Conservation (phyloP, 176 grass and related monocot genomes). For the Cocos nucifera region DNA sequence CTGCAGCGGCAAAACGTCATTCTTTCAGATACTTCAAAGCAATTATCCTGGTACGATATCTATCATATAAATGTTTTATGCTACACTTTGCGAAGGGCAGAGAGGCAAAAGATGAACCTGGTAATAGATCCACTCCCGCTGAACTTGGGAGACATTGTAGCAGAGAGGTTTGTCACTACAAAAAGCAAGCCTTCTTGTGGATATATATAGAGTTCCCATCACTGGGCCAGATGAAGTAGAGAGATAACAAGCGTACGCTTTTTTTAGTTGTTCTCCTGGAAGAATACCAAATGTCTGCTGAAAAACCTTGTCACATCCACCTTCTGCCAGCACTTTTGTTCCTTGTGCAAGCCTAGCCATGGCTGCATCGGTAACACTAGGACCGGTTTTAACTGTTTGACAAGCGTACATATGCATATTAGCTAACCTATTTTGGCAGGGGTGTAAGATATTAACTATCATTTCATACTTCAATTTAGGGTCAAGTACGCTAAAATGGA, state of each 20-base stretch:
- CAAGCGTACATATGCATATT: too few species aligned
- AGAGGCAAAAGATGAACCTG: constrained; percentile 28
- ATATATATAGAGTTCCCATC: constrained; percentile 85
- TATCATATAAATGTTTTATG: too few species aligned
- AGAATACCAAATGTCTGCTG: constrained; percentile 59
- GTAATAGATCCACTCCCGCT: constrained; percentile 48
- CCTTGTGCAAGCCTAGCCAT: constrained; percentile 67
- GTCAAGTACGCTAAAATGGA: too few species aligned
- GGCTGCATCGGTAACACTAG: constrained; percentile 68
- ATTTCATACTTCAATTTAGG: too few species aligned
- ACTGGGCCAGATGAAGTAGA: constrained; percentile 72
- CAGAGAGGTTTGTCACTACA: constrained; percentile 67
- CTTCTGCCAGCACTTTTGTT: constrained; percentile 88
- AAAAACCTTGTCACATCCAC: constrained; percentile 68
- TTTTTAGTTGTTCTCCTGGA: constrained; percentile 63
- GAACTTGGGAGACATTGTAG: constrained; percentile 26
- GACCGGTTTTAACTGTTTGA: constrained; percentile 50
- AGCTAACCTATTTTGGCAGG: too few species aligned
- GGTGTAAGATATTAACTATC: too few species aligned
- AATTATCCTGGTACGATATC: too few species aligned
- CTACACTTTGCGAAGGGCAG: too few species aligned
- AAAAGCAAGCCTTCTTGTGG: constrained; percentile 71
- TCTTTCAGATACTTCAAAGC: too few species aligned
- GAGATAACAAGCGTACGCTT: constrained; percentile 88
- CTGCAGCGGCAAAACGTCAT: too few species aligned